Evolutionary conservation across 441 rosid genomes (phyloP).

Genomic region (Bruguiera hainesii): DNA sequence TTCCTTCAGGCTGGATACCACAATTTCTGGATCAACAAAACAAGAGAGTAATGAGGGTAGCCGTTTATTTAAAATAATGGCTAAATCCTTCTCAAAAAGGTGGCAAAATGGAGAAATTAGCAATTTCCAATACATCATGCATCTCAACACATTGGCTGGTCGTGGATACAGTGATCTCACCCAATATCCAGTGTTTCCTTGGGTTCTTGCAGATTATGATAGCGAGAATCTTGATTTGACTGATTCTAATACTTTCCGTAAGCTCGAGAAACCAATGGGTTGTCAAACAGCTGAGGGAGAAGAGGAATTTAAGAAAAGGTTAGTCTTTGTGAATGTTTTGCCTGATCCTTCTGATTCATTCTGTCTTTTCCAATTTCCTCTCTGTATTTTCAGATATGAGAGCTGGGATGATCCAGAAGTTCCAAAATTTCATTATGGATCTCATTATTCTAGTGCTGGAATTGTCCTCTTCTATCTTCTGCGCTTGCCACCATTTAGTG

Average conservation of each 20-base stretch:
- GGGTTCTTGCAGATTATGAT: conserved; percentile 99
- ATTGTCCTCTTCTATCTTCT: conserved; percentile 98
- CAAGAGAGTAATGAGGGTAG: conserved; percentile 96
- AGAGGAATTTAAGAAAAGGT: conserved; percentile 99
- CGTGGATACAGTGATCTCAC: conserved; percentile 99
- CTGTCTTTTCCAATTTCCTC: conserved; percentile 18
- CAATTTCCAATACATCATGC: conserved; percentile 99
- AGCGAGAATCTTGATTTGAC: conserved; percentile 86
- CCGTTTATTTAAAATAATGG: conserved; percentile 89
- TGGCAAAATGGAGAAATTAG: conserved; percentile 99
- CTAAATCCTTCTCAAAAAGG: conserved; percentile 98
- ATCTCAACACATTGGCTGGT: conserved; percentile 99
- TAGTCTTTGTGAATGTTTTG: conserved; percentile 2
- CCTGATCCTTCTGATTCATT: conserved; percentile 6
- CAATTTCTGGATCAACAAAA: conserved; percentile 93
- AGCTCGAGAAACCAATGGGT: conserved; percentile 99
- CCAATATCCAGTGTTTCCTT: conserved; percentile 99
- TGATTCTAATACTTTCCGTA: conserved; percentile 87
- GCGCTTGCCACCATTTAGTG: conserved; percentile 98
- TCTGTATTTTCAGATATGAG: conserved; percentile 62
- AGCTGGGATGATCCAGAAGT: conserved; percentile 99
- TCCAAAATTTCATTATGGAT: conserved; percentile 99
- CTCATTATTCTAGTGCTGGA: conserved; percentile 99
- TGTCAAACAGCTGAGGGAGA: conserved; percentile 99
- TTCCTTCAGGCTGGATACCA: conserved; percentile 84